Evolutionary conservation across 176 grass and related monocot genomes (phyloP).

Genomic region (Puccinellia tenuiflora): DNA sequence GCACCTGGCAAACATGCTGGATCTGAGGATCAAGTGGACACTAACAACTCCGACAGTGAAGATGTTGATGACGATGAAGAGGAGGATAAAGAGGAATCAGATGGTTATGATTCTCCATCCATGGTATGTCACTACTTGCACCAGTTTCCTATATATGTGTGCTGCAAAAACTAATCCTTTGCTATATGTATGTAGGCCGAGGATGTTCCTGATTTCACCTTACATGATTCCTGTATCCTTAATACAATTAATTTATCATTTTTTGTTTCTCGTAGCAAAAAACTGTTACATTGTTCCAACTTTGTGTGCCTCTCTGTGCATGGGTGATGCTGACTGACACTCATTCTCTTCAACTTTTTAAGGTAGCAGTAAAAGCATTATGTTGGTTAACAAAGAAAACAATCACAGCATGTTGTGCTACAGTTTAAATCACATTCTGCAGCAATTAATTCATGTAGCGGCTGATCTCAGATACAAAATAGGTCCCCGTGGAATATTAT

Average conservation of each 20-base stretch:
- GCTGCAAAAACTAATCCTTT: constrained; percentile 14
- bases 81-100: constrained; percentile 42
- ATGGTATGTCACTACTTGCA: constrained; percentile 39
- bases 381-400: constrained; percentile 19
- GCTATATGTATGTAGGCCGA: constrained; percentile 30
- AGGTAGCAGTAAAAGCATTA: background rate
- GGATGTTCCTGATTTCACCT: constrained; percentile 37
- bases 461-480: background rate
- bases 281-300: background rate
- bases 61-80: constrained; percentile 66
- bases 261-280: background rate
- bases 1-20: constrained; percentile 13
- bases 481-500: background rate
- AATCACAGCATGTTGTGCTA: background rate
- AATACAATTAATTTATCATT: background rate
- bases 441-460: background rate
- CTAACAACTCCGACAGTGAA: constrained; percentile 43
- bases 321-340: background rate
- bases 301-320: background rate
- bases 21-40: constrained; percentile 39
- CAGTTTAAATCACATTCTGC: background rate
- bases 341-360: background rate
- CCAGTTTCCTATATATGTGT: background rate
- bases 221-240: constrained; percentile 53
- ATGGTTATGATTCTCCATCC: constrained; percentile 55